Conservation (phyloP, 495 filamentous ascomycete species). For the Penicillium coffeae region DNA sequence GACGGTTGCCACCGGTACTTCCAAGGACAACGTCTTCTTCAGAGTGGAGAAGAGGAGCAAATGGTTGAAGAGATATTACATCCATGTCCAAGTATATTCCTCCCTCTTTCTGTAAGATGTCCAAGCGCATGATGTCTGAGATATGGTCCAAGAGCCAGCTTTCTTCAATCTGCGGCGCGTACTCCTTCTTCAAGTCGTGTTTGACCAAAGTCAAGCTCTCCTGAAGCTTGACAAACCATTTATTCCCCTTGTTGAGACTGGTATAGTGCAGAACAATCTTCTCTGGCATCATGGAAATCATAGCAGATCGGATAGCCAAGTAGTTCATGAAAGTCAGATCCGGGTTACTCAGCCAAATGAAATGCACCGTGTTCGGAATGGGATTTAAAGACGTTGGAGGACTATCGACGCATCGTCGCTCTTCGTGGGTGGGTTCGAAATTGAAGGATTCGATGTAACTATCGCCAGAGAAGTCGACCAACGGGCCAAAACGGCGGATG, state of each 20-base stretch:
- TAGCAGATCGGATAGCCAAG: conserved; percentile 40
- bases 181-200: conserved; percentile 32
- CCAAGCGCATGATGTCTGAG: conserved; percentile 42
- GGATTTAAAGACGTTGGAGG: conserved; percentile 13
- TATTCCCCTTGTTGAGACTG: conserved; percentile 38
- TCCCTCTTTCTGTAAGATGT: conserved; percentile 36
- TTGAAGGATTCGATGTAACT: conserved; percentile 5
- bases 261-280: conserved; percentile 43
- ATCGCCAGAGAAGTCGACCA: neutral
- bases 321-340: conserved; percentile 44
- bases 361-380: conserved; percentile 47
- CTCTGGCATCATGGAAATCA: conserved; percentile 40
- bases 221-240: conserved; percentile 36
- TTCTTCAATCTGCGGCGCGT: conserved; percentile 19
- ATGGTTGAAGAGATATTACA: conserved; percentile 9
- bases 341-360: conserved; percentile 37
- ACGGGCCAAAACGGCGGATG: neutral
- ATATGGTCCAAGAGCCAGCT: conserved; percentile 39
- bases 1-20: conserved; percentile 43
- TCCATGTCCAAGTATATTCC: conserved; percentile 37
- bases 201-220: conserved; percentile 39
- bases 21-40: conserved; percentile 39
- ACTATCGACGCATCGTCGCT: conserved; percentile 4
- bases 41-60: conserved; percentile 9
- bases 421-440: conserved; percentile 5